These are phyloP conservation scores for Prunus davidiana DNA, from an alignment of 306 rosid genomes.

Conservation along the genomic window DNA sequence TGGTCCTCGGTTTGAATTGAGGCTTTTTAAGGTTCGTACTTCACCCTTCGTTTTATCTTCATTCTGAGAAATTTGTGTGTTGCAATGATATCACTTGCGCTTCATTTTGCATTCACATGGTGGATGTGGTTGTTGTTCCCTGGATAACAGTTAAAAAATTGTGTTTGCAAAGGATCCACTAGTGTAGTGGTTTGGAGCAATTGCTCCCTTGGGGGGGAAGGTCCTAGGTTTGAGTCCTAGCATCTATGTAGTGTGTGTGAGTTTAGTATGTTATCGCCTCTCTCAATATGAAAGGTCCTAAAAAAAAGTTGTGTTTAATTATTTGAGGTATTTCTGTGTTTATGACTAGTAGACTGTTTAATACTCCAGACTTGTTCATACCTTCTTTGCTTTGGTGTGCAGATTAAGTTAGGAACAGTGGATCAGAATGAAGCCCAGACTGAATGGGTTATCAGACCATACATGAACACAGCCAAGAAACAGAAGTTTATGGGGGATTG, in stretches of 20 bases:
- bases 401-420: slow-evolving; percentile 81
- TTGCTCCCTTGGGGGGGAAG: neutral
- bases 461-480: slow-evolving; percentile 75
- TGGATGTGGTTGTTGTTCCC: neutral
- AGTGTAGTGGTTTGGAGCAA: neutral
- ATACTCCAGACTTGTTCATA: neutral
- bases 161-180: no score
- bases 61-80: neutral
- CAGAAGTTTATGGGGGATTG: slow-evolving; percentile 55
- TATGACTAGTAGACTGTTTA: neutral
- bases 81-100: neutral
- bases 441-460: slow-evolving; percentile 82
- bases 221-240: no score
- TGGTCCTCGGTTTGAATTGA: slow-evolving; percentile 92
- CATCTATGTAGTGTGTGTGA: no score
- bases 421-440: slow-evolving; percentile 77
- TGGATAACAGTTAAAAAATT: no score
- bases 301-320: neutral
- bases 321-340: neutral
- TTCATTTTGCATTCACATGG: neutral
- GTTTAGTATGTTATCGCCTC: no score
- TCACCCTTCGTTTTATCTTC: slow-evolving; percentile 10
- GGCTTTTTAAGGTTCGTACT: slow-evolving; percentile 60
- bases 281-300: no score
- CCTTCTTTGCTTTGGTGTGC: slow-evolving; percentile 14